A percentile compares a stretch with the other conserved stretches of the same genome.
Conservation (phyloP, 2,329 filamentous ascomycete species). For the Ophiostoma populinum region DNA sequence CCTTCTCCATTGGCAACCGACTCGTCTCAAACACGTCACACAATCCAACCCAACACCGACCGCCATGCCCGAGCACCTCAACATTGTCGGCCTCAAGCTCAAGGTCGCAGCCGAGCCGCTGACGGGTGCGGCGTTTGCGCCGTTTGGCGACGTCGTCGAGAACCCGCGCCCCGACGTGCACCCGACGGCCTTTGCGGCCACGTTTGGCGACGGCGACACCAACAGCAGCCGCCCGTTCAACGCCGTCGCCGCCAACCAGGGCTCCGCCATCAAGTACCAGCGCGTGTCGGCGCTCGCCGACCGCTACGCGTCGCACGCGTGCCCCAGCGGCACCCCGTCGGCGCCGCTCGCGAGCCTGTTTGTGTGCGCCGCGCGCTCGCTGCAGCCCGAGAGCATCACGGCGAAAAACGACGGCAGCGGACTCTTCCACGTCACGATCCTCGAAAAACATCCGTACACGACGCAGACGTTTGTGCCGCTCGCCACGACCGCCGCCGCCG, state of each 20-base stretch:
- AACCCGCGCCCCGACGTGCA: slow-evolving; percentile 47
- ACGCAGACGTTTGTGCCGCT: slow-evolving; percentile 85
- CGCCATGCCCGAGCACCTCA: slow-evolving; percentile 10
- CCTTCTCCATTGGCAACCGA: no score
- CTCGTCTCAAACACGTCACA: no score
- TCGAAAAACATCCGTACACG: slow-evolving; percentile 88
- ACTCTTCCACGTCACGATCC: slow-evolving; percentile 49
- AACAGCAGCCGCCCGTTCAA: slow-evolving; percentile 16
- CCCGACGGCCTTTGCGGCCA: slow-evolving; percentile 22
- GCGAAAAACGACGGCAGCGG: slow-evolving; percentile 5
- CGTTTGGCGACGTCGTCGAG: slow-evolving; percentile 69
- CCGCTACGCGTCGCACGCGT: slow-evolving; percentile 39
- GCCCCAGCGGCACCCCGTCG: slow-evolving; percentile 38
- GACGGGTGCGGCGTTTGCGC: slow-evolving; percentile 48
- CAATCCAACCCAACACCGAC: not conserved
- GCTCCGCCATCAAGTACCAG: slow-evolving; percentile 71
- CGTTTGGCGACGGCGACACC: slow-evolving; percentile 4
- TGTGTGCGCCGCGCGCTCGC: slow-evolving; percentile 52
- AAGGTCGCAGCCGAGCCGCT: slow-evolving; percentile 47
- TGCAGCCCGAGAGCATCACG: not conserved
- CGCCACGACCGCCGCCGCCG: slow-evolving; percentile 23
- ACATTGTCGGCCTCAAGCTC: slow-evolving; percentile 30
- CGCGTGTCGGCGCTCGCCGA: slow-evolving; percentile 59
- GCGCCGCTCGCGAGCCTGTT: slow-evolving; percentile 73
- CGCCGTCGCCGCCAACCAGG: slow-evolving; percentile 59